Percentiles rank a stretch among this genome's conserved stretches.
Conservation (phyloP, 208 protist species). For the Herpetomonas samuelpessoai region DNA sequence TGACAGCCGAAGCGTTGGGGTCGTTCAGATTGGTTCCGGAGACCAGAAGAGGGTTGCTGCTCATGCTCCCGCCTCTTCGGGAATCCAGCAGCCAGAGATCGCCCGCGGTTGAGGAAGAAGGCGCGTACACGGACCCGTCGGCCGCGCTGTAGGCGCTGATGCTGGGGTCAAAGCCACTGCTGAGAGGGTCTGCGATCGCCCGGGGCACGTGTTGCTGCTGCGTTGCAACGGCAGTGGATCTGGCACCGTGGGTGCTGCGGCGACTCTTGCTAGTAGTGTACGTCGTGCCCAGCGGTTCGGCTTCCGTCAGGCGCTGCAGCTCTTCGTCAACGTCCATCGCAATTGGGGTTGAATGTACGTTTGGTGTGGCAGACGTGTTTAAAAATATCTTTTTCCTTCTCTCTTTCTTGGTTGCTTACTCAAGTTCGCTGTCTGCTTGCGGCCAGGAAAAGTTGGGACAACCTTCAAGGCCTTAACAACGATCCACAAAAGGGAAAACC, state of each 20-base stretch:
- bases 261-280: background rate
- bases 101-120: too few relatives aligned
- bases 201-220: too few relatives aligned
- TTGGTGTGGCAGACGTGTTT: background rate
- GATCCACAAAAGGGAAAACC: too few relatives aligned
- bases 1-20: too few relatives aligned
- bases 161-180: background rate
- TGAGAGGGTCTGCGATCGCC: too few relatives aligned
- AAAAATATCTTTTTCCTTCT: too few relatives aligned
- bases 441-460: too few relatives aligned
- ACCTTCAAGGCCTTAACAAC: too few relatives aligned
- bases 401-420: too few relatives aligned
- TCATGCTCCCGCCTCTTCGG: background rate
- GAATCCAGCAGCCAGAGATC: background rate
- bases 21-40: too few relatives aligned
- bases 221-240: too few relatives aligned
- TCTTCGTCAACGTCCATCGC: slow-evolving; percentile 5
- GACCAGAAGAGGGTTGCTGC: background rate
- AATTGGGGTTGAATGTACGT: background rate
- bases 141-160: background rate
- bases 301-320: background rate
- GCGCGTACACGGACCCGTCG: background rate
- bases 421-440: too few relatives aligned
- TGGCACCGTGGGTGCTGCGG: background rate
- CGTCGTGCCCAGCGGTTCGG: slow-evolving; percentile 14